phyloP scores from a whole-genome alignment of 2,329 filamentous ascomycete species.

The Ceratocystis cubensis region DNA sequence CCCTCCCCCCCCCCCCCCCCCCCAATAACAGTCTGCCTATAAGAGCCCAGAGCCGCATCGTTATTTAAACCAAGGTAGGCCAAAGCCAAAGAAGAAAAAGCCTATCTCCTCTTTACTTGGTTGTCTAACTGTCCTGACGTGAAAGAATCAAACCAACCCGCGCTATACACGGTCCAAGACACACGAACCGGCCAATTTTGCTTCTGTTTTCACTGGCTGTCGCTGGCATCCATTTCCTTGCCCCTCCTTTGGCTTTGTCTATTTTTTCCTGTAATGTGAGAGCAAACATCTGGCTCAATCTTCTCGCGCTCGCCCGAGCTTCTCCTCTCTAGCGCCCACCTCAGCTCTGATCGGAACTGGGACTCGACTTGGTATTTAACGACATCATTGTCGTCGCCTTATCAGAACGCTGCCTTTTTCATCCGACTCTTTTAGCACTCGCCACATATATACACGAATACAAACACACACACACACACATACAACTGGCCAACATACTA shows the following conservation, averaged over 20 bases:
- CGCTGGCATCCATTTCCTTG: neutral
- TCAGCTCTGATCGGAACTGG: neutral
- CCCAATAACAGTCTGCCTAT: too few species aligned
- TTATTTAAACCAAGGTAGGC: too few species aligned
- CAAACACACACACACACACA: neutral
- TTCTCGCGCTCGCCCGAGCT: neutral
- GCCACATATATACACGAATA: neutral
- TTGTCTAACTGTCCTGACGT: too few species aligned
- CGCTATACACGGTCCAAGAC: neutral
- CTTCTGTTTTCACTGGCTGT: neutral
- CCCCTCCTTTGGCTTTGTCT: neutral
- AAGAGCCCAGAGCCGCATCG: too few species aligned
- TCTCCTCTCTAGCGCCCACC: neutral
- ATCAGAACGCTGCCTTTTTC: neutral
- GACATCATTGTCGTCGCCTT: neutral
- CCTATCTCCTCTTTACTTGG: too few species aligned
- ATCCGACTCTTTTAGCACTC: neutral
- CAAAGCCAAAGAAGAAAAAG: too few species aligned
- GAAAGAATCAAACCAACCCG: neutral
- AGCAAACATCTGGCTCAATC: neutral
- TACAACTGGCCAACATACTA: neutral
- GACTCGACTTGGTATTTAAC: neutral
- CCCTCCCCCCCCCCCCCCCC: neutral
- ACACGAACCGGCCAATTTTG: neutral
- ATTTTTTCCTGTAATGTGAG: neutral